Evolutionary conservation across 2,329 filamentous ascomycete genomes (phyloP).

Genomic region (Lasiodiplodia hormozganensis): DNA sequence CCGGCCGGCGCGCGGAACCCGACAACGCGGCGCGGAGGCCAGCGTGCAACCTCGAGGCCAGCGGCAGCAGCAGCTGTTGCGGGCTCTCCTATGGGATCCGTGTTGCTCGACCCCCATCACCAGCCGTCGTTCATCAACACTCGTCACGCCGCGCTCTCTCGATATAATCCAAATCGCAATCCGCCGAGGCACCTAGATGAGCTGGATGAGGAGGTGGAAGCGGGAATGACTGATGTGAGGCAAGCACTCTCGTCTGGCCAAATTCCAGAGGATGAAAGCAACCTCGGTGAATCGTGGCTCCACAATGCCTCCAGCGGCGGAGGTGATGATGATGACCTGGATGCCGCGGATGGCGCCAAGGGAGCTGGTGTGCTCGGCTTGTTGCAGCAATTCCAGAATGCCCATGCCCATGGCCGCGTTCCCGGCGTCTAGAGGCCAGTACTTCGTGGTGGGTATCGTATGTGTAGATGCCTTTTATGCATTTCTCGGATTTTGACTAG

Average conservation of each 20-base stretch:
- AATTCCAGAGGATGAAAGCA: conserved; percentile 61
- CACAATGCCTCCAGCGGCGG: conserved; percentile 49
- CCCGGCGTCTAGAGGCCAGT: conserved; percentile 36
- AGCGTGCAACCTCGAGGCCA: conserved; percentile 33
- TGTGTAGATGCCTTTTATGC: neutral
- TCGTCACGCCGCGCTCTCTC: conserved; percentile 54
- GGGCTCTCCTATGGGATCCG: conserved; percentile 72
- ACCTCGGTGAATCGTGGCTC: conserved; percentile 67
- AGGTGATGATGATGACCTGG: conserved; percentile 54
- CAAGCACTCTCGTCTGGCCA: conserved; percentile 48
- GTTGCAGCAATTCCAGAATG: conserved; percentile 71
- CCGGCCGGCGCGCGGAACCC: neutral
- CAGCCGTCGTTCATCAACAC: conserved; percentile 64
- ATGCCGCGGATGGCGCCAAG: conserved; percentile 45
- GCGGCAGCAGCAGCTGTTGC: conserved; percentile 33
- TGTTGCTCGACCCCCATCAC: conserved; percentile 77
- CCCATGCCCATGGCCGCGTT: conserved; percentile 59
- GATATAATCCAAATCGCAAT: conserved; percentile 49
- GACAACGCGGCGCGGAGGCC: neutral
- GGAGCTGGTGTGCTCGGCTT: conserved; percentile 68
- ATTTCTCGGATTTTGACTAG: neutral
- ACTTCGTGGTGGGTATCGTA: neutral
- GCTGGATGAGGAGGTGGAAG: conserved; percentile 30
- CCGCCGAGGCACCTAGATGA: conserved; percentile 33
- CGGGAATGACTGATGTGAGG: neutral